These are phyloP conservation scores for Aureobasidium lini DNA, from an alignment of 2,329 filamentous ascomycete genomes.

Conservation along the genomic window DNA sequence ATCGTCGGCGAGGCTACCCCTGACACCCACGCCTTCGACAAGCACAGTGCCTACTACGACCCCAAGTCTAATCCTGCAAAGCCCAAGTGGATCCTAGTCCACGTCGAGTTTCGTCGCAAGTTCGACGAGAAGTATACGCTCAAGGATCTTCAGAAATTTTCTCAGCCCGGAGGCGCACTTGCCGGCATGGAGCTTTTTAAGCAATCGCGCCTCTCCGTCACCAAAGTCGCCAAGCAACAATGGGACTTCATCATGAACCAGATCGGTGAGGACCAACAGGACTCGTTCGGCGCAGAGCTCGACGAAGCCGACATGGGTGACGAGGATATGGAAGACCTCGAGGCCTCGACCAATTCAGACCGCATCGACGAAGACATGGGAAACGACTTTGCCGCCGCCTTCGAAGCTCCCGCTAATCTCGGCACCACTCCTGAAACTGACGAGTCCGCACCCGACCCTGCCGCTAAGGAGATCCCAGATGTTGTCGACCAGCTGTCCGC, in stretches of 20 bases:
- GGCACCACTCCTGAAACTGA: neutral
- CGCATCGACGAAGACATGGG: neutral
- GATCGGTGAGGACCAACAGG: constrained; percentile 22
- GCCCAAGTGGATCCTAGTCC: constrained; percentile 81
- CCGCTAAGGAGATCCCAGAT: neutral
- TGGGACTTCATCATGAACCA: constrained; percentile 54
- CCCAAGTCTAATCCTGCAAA: constrained; percentile 54
- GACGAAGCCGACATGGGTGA: neutral
- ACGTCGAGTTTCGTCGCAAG: constrained; percentile 80
- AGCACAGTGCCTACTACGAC: constrained; percentile 75
- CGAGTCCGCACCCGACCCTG: neutral
- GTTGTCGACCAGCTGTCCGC: neutral
- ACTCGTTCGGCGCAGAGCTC: neutral
- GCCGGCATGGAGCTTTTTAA: constrained; percentile 69
- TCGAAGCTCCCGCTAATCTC: constrained; percentile 9
- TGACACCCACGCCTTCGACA: constrained; percentile 67
- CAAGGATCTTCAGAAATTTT: constrained; percentile 58
- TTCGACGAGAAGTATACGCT: constrained; percentile 65
- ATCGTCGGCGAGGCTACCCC: constrained; percentile 77
- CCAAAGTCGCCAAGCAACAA: constrained; percentile 55
- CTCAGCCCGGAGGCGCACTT: constrained; percentile 46
- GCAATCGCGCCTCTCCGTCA: constrained; percentile 75
- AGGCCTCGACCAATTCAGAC: neutral
- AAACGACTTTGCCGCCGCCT: constrained; percentile 13
- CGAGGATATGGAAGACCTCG: neutral